Conservation (phyloP, 1,284 basidiomycete genomes). For the Ganoderma multipileum region DNA sequence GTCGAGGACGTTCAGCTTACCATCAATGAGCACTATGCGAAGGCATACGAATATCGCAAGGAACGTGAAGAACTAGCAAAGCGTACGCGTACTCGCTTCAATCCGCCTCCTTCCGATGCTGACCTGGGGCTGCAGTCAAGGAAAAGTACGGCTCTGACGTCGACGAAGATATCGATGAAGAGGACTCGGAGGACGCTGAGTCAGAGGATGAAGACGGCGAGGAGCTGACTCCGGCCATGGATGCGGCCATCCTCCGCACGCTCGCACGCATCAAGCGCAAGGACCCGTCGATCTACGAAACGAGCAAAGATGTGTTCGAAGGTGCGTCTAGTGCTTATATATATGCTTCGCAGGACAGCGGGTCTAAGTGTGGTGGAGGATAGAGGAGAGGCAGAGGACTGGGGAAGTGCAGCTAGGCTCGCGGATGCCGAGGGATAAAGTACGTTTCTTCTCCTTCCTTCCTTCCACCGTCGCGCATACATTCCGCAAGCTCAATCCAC, state of each 20-base stretch:
- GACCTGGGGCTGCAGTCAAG: slow-evolving; percentile 61
- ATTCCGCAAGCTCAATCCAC: slow-evolving; percentile 11
- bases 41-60: slow-evolving; percentile 82
- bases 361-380: neutral
- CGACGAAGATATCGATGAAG: slow-evolving; percentile 52
- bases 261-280: slow-evolving; percentile 85
- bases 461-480: slow-evolving; percentile 16
- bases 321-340: slow-evolving; percentile 51
- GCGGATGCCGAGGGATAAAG: slow-evolving; percentile 59
- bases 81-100: slow-evolving; percentile 53
- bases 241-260: slow-evolving; percentile 94
- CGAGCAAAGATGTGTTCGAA: slow-evolving; percentile 74
- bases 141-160: slow-evolving; percentile 85
- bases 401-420: slow-evolving; percentile 33
- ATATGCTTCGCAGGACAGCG: neutral
- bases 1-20: slow-evolving; percentile 58
- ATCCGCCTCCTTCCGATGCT: neutral
- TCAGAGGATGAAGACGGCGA: slow-evolving; percentile 96
- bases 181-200: slow-evolving; percentile 81
- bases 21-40: slow-evolving; percentile 85
- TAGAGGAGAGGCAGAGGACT: slow-evolving; percentile 73
- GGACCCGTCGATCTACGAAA: slow-evolving; percentile 87
- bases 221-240: slow-evolving; percentile 92
- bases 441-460: slow-evolving; percentile 34
- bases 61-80: slow-evolving; percentile 84